Conservation (phyloP, 768 basidiomycete species). For the Lenzites betulinus region DNA sequence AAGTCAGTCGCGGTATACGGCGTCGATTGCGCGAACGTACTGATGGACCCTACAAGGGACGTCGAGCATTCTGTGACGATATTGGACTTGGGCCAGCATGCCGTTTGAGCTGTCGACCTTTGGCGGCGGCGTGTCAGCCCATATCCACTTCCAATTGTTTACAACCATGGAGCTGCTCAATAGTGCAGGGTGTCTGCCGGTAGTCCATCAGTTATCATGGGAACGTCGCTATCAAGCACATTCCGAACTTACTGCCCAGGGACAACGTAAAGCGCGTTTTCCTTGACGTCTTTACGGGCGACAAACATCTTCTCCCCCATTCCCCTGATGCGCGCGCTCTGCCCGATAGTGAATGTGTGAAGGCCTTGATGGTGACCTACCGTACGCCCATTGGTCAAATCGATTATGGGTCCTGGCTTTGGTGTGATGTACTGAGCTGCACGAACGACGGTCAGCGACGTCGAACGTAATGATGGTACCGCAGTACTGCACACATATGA, state of each 20-base stretch:
- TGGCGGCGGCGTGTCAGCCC: constrained; percentile 57
- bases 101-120: constrained; percentile 46
- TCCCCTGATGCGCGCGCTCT: constrained; percentile 70
- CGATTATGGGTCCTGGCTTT: constrained; percentile 68
- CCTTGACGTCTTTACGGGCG: constrained; percentile 60
- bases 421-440: constrained; percentile 77
- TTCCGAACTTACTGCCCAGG: constrained; percentile 57
- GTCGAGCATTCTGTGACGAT: constrained; percentile 68
- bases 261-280: constrained; percentile 76
- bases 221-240: not conserved
- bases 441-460: not conserved
- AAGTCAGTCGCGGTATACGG: not conserved
- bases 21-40: constrained; percentile 34
- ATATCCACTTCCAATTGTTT: constrained; percentile 75
- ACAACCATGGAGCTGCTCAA: constrained; percentile 39
- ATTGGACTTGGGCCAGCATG: constrained; percentile 53
- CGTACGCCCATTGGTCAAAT: constrained; percentile 52
- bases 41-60: constrained; percentile 53
- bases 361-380: constrained; percentile 71
- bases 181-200: constrained; percentile 64
- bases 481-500: constrained; percentile 56
- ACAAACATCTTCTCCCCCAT: constrained; percentile 69
- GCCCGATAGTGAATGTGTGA: constrained; percentile 87
- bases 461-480: not conserved
- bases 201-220: not conserved